These are phyloP conservation scores for Chiua virens DNA, from an alignment of 768 basidiomycete species.

Conservation along the genomic window DNA sequence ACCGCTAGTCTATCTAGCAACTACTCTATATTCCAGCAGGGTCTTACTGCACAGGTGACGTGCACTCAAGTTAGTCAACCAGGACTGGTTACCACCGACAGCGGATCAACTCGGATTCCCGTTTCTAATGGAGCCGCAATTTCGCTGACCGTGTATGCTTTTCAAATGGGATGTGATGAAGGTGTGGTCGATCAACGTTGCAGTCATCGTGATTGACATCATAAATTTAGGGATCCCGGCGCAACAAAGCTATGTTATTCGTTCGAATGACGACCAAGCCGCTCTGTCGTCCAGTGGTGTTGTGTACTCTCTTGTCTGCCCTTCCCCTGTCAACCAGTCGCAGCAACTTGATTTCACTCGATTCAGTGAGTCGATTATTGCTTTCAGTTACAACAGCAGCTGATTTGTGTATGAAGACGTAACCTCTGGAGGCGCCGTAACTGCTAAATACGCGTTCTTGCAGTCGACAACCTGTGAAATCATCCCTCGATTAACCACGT, in stretches of 20 bases:
- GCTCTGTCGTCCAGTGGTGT: not conserved
- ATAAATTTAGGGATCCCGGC: not conserved
- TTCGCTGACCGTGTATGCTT: too few relatives aligned
- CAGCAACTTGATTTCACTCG: not conserved
- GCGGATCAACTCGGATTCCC: not conserved
- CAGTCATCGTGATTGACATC: too few relatives aligned
- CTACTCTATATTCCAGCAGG: constrained; percentile 1
- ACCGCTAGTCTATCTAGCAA: not conserved
- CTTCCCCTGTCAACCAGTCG: not conserved
- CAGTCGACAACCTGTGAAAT: constrained; percentile 9
- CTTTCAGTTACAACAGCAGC: not conserved
- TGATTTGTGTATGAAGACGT: not conserved
- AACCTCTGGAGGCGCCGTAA: not conserved
- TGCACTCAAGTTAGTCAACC: not conserved
- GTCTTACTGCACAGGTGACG: constrained; percentile 7
- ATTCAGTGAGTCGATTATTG: not conserved
- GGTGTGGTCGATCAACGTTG: too few relatives aligned
- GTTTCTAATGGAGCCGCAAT: not conserved
- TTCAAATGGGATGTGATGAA: too few relatives aligned
- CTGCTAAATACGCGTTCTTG: constrained; percentile 4
- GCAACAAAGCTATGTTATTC: constrained; percentile 1
- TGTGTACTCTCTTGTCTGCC: constrained; percentile 11
- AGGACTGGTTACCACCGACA: not conserved
- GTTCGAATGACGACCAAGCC: not conserved
- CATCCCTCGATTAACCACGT: constrained; percentile 4